These are phyloP conservation scores for Akanthomyces dipterigenus DNA, from an alignment of 2,329 filamentous ascomycete species.

Conservation along the genomic window DNA sequence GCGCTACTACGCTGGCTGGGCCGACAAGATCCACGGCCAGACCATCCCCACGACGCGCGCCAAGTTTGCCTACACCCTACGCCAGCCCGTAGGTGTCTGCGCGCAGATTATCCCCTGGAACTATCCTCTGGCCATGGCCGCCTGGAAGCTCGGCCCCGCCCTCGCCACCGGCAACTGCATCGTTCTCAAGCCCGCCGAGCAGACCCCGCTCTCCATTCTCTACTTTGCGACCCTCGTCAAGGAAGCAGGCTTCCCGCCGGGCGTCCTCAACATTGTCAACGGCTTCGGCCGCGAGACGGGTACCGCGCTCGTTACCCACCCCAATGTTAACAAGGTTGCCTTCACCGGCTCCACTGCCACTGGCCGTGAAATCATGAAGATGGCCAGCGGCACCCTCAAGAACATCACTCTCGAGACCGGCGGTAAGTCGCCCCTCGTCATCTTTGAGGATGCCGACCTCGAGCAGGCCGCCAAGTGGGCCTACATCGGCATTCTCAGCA, in stretches of 20 bases:
- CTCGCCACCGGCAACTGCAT: conserved; percentile 58
- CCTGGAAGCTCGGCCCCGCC: conserved; percentile 71
- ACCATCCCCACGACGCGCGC: conserved; percentile 61
- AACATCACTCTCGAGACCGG: conserved; percentile 62
- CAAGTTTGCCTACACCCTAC: conserved; percentile 70
- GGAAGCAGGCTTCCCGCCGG: conserved; percentile 70
- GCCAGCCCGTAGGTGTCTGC: conserved; percentile 71
- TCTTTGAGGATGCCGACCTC: conserved; percentile 60
- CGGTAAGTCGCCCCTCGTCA: conserved; percentile 57
- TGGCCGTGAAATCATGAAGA: conserved; percentile 69
- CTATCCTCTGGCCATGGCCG: conserved; percentile 43
- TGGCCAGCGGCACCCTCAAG: conserved; percentile 59
- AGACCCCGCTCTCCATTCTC: conserved; percentile 59
- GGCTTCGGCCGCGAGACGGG: conserved; percentile 64
- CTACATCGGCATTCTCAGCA: conserved; percentile 46
- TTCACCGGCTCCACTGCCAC: conserved; percentile 73
- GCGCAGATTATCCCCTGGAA: conserved; percentile 73
- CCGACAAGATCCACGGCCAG: conserved; percentile 72
- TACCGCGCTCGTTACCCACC: conserved; percentile 59
- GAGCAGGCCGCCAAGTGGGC: conserved; percentile 60
- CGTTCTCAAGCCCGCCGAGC: conserved; percentile 60
- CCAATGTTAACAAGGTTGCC: conserved; percentile 67
- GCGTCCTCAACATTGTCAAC: conserved; percentile 70
- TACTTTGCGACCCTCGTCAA: conserved; percentile 61
- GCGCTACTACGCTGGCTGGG: conserved; percentile 72